Evolutionary conservation across 257 asterid genomes (phyloP), one percentile per base, ranked within the genome.

Genomic region (Nyctanthes arbortristis): DNA sequence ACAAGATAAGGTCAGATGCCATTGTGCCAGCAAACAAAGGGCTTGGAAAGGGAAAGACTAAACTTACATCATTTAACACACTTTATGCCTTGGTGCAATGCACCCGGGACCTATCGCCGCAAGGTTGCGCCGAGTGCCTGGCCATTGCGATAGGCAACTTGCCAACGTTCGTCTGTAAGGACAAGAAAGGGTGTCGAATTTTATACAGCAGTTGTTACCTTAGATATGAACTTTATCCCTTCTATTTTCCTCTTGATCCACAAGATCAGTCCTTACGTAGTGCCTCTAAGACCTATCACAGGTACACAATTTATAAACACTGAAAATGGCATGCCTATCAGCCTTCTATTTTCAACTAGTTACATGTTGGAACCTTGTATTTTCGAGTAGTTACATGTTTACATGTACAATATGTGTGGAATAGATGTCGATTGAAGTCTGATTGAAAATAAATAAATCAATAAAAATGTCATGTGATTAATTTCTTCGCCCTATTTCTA

Each of bases 51-150:
- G 93, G 86, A 34, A 81, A 82, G 82, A 81, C 43, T 10, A 35
- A 71, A 2, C 8, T 87, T 7, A 78, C 89, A 1, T 33, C 69
- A 2, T 85, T 77, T 18, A 2, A 70, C 6, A 78, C 73, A 22
- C 80, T 93, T 6, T 88, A 90, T 24, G 93, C 78, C 0, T 68
- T 90, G 89, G 92, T 76, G 69, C 98, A 93, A 45, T 93, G 97
- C 91, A 87, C 88, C 0, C 63, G 92, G 58, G 97, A 88, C 63
- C 56, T 93, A 6, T 70, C 92, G 3, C 61, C 43, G 10, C 6
- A 76, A 14, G 73, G 69, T 37, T 91, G 96, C 14, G 84, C 92
- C 37, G 89, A 85, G 70, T 93, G 98, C 66, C 12, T 93, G 76
- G 76, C 93, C 2, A 43, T 68, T 16, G 97, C 92, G 0, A 24